Conservation (phyloP, 805 yeast genomes). For the Lipomyces lipofer region DNA sequence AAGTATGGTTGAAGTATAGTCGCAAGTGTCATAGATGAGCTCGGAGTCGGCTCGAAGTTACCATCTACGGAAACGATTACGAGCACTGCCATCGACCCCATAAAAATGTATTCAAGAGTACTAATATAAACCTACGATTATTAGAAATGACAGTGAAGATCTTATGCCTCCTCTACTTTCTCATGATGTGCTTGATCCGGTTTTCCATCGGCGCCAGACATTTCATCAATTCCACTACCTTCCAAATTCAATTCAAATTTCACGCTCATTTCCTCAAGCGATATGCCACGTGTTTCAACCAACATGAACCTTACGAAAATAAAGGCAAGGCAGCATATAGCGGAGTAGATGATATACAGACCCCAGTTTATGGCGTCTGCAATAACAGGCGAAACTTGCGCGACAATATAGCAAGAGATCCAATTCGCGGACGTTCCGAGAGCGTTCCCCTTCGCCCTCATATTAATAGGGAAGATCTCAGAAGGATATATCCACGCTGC, state of each 20-base stretch:
- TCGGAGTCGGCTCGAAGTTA: too few species aligned
- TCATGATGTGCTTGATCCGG: too few species aligned
- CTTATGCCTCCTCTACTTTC: too few species aligned
- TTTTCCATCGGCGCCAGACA: too few species aligned
- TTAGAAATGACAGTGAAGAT: too few species aligned
- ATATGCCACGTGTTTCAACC: conserved; percentile 19
- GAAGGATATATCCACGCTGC: conserved; percentile 32
- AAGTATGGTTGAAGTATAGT: too few species aligned
- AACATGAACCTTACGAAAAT: conserved; percentile 13
- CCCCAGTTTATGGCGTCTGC: conserved; percentile 23
- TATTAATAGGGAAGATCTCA: conserved; percentile 66
- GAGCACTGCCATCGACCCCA: too few species aligned
- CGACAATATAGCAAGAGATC: conserved; percentile 67
- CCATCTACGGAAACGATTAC: too few species aligned
- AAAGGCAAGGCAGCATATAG: conserved; percentile 17
- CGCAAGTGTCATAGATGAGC: too few species aligned
- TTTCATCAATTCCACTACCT: too few species aligned
- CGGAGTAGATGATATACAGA: conserved; percentile 20
- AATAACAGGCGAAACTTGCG: conserved; percentile 58
- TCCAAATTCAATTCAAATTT: not conserved
- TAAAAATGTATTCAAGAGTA: too few species aligned
- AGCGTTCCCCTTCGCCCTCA: conserved; percentile 87
- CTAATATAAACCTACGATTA: too few species aligned
- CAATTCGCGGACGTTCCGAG: conserved; percentile 88
- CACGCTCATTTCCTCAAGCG: conserved; percentile 20